These are phyloP conservation scores for Udeniomyces megalosporus DNA, from an alignment of 768 basidiomycete species.

Conservation along the genomic window DNA sequence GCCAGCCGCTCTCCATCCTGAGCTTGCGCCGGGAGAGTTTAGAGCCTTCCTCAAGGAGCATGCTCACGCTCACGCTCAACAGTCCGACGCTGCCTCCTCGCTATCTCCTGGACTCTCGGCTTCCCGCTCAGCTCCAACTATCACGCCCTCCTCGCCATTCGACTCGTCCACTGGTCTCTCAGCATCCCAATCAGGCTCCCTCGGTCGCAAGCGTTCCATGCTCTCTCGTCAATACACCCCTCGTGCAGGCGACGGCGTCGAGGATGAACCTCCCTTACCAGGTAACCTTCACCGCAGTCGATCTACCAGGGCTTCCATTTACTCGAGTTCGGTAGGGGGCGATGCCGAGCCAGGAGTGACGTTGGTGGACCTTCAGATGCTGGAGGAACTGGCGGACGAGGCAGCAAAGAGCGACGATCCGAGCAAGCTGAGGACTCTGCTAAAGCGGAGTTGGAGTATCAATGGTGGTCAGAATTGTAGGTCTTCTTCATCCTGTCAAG, in stretches of 20 bases:
- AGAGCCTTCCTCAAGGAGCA: slow-evolving; percentile 89
- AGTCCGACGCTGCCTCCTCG: neutral
- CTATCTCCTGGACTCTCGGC: neutral
- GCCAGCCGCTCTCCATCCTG: slow-evolving; percentile 86
- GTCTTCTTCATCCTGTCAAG: neutral
- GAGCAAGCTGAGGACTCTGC: slow-evolving; percentile 54
- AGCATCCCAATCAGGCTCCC: slow-evolving; percentile 26
- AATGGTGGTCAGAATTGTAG: neutral
- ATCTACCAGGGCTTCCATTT: slow-evolving; percentile 47
- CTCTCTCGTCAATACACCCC: slow-evolving; percentile 86
- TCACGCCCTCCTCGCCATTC: neutral
- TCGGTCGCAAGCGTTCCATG: slow-evolving; percentile 84
- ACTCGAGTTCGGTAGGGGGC: slow-evolving; percentile 34
- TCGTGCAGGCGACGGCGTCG: slow-evolving; percentile 54
- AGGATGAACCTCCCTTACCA: slow-evolving; percentile 38
- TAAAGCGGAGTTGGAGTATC: slow-evolving; percentile 73
- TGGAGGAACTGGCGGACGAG: slow-evolving; percentile 86
- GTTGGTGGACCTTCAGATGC: slow-evolving; percentile 78
- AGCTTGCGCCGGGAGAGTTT: slow-evolving; percentile 93
- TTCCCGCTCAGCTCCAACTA: neutral
- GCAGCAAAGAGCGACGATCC: slow-evolving; percentile 70
- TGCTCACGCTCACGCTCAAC: slow-evolving; percentile 35
- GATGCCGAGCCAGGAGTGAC: slow-evolving; percentile 65
- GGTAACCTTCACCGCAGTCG: slow-evolving; percentile 6
- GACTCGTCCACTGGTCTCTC: neutral